Base-by-base conservation (phyloP, 1,284 basidiomycete species). In the Sporisorium scitamineum region DNA sequence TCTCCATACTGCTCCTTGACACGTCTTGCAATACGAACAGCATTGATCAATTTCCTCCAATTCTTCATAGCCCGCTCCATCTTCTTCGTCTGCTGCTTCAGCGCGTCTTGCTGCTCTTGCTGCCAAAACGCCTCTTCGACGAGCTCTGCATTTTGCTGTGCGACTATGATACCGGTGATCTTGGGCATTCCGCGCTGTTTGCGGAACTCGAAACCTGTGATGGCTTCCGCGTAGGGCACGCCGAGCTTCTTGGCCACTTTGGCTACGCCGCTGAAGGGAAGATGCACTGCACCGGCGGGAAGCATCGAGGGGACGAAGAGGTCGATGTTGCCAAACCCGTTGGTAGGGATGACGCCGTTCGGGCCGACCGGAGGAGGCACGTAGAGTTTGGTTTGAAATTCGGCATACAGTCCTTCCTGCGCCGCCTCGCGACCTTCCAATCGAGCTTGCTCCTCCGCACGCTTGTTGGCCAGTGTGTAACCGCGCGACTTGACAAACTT, bases 261-360 rank as follows among this genome's bases (percentile, higher is more conserved):
- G 7, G 91, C 80, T 0, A 78, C 71, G n/a, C 80, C 77, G 4
- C 59, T 68, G 62, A 77, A 93, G 20, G 94, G 93, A 37, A 99
- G 88, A 86, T 98, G 94, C 1, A 89, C 91, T 4, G 90, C 94
- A 16, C 96, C 96, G 56, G 87, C 87, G 0, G 97, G 97, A 26
- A 99, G 89, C 96, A 99, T 99, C 1, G 92, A 92, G 26, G 94
- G 92, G 6, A 93, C 93, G 85, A 97, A 99, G 29, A 99, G 87
- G 87, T 99, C 96, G 72, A 99, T 93, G 85, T 98, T 98, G 22
- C 97, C 97, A 85, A 97, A 99, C 70, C 92, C 90, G 80, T 99
- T 99, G 86, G 93, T 95, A 5, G 95, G 95, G 41, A 99, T 90
- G 83, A 90, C 90, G 22, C 97, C 96, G 93, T 97, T 89, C 53